These are phyloP conservation scores for Paspalum notatum DNA, from an alignment of 176 grass and related monocot species.

Conservation along the genomic window DNA sequence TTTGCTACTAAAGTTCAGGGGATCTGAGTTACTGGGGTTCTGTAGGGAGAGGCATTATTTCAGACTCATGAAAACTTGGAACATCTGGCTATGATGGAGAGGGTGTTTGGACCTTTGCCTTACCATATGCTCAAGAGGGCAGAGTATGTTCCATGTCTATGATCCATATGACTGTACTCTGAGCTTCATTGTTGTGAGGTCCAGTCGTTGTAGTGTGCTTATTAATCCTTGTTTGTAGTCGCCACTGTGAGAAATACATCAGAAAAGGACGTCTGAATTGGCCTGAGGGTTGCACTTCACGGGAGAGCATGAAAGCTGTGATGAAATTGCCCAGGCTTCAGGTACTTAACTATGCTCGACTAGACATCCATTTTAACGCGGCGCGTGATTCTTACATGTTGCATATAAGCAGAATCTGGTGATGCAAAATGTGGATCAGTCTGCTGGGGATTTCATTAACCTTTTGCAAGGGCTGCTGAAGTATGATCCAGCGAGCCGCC, in stretches of 20 bases:
- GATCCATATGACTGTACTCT: constrained; percentile 24
- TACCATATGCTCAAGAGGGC: constrained; percentile 62
- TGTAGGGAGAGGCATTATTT: constrained; percentile 68
- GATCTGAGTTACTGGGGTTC: constrained; percentile 42
- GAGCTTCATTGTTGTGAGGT: constrained; percentile 27
- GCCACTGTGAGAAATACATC: constrained; percentile 71
- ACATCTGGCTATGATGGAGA: constrained; percentile 79
- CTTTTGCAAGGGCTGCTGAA: constrained; percentile 75
- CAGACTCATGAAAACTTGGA: constrained; percentile 76
- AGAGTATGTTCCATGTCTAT: constrained; percentile 50
- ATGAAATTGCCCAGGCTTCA: constrained; percentile 71
- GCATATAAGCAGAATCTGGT: constrained; percentile 64
- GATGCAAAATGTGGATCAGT: constrained; percentile 61
- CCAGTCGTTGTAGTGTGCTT: constrained; percentile 23
- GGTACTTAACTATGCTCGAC: constrained; percentile 23
- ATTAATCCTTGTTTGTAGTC: constrained; percentile 58
- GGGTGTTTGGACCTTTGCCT: constrained; percentile 56
- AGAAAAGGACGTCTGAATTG: constrained; percentile 85
- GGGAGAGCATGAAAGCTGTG: constrained; percentile 87
- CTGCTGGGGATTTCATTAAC: constrained; percentile 72
- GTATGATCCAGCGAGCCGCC: constrained; percentile 67
- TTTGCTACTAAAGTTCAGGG: neutral
- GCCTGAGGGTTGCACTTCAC: constrained; percentile 78
- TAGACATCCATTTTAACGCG: neutral
- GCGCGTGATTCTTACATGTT: neutral